phyloP scores from a whole-genome alignment of 148 eudicot species.

The Silene conica region DNA sequence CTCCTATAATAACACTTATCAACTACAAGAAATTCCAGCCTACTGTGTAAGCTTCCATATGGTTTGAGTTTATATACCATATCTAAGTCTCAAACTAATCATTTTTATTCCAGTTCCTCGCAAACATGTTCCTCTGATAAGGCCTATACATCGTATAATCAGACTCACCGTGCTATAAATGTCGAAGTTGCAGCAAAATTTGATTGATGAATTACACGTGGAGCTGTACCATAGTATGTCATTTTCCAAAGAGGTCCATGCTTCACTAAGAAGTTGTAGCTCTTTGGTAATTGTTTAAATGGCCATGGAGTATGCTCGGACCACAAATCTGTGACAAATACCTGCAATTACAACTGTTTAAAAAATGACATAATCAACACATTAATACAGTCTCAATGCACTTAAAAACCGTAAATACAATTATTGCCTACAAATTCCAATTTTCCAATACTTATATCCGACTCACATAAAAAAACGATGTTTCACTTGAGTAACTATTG shows the following conservation, averaged over 20 bases:
- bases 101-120: background rate
- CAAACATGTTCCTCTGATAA: background rate
- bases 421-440: no score
- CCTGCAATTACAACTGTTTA: slow-evolving; percentile 64
- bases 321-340: slow-evolving; percentile 94
- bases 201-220: slow-evolving; percentile 85
- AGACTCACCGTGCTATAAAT: slow-evolving; percentile 87
- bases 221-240: slow-evolving; percentile 84
- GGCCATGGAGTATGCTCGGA: slow-evolving; percentile 99
- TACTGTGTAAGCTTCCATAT: background rate
- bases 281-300: slow-evolving; percentile 91
- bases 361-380: slow-evolving; percentile 37
- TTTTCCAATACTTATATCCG: no score
- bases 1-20: background rate
- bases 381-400: slow-evolving; percentile 25
- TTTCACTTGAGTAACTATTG: no score
- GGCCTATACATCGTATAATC: background rate
- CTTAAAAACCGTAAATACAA: no score
- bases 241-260: slow-evolving; percentile 87
- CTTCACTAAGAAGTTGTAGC: slow-evolving; percentile 93
- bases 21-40: background rate
- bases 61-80: background rate
- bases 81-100: background rate
- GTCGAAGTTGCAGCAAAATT: slow-evolving; percentile 94
- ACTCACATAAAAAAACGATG: no score